A percentile compares a stretch with the other conserved stretches of the same genome.
Conservation (phyloP, 371 early-diverging fungal genomes). For the Apophysomyces variabilis region DNA sequence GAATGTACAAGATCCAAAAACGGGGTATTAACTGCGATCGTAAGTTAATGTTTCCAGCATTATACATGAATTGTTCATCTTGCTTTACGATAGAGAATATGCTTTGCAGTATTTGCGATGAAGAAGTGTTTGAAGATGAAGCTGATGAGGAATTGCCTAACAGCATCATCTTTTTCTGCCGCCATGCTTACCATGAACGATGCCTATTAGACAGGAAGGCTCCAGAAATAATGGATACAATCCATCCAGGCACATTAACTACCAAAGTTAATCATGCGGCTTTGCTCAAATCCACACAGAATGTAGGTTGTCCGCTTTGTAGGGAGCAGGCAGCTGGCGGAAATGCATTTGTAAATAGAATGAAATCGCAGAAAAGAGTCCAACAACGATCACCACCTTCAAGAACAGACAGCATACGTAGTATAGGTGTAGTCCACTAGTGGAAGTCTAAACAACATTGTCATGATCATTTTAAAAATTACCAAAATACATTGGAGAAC, state of each 20-base stretch:
- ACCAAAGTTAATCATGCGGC: constrained; percentile 62
- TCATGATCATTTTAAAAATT: too few relatives aligned
- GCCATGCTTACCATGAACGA: constrained; percentile 72
- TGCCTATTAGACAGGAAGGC: constrained; percentile 57
- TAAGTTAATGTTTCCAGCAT: constrained; percentile 23
- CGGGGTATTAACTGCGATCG: constrained; percentile 65
- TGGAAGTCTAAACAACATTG: not conserved
- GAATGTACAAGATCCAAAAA: constrained; percentile 73
- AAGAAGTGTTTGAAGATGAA: constrained; percentile 54
- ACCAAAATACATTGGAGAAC: too few relatives aligned
- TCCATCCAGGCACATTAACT: constrained; percentile 38
- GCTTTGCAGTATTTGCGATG: constrained; percentile 66
- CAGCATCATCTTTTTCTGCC: constrained; percentile 74
- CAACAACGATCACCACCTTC: constrained; percentile 17
- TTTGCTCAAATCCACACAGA: constrained; percentile 52
- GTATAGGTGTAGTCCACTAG: constrained; percentile 46
- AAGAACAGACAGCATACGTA: constrained; percentile 40
- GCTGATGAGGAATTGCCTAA: constrained; percentile 38
- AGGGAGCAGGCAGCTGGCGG: constrained; percentile 58
- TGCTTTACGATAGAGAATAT: constrained; percentile 53
- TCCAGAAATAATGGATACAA: constrained; percentile 14
- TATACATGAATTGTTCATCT: not conserved
- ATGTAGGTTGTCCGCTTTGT: constrained; percentile 61
- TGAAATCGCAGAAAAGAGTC: constrained; percentile 41
- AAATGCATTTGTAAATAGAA: constrained; percentile 55